phyloP scores from a whole-genome alignment of 2,329 filamentous ascomycete genomes.

The Paraphoma sp. region DNA sequence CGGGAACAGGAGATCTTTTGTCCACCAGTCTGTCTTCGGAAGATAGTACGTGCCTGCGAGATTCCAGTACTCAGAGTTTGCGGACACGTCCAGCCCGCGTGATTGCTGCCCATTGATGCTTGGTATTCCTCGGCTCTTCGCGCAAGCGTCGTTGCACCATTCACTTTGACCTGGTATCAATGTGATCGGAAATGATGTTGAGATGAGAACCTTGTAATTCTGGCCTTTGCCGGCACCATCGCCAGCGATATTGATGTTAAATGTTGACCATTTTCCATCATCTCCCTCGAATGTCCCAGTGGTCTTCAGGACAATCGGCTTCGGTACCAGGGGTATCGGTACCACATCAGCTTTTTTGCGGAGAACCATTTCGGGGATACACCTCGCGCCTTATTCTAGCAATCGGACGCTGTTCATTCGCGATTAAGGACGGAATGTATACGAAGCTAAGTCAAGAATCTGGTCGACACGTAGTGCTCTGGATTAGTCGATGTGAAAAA shows the following conservation, averaged over 20 bases:
- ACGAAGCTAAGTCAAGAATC: too few relatives aligned
- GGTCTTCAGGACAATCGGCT: slow-evolving; percentile 20
- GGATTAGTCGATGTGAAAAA: not conserved
- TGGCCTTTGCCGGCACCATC: slow-evolving; percentile 37
- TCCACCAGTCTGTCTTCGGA: slow-evolving; percentile 23
- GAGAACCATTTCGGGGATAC: slow-evolving; percentile 22
- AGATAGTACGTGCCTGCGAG: slow-evolving; percentile 18
- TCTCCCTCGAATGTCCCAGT: slow-evolving; percentile 45
- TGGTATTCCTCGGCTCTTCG: slow-evolving; percentile 36
- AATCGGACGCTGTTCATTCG: too few relatives aligned
- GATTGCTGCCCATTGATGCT: slow-evolving; percentile 20
- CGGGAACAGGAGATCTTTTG: slow-evolving; percentile 6
- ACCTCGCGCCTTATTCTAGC: too few relatives aligned
- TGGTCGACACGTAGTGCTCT: too few relatives aligned
- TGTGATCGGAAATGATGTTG: slow-evolving; percentile 35
- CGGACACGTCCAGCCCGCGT: slow-evolving; percentile 21
- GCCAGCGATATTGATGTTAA: slow-evolving; percentile 48
- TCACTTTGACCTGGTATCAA: slow-evolving; percentile 30
- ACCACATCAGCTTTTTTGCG: slow-evolving; percentile 27
- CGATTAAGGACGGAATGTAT: too few relatives aligned
- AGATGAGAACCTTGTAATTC: slow-evolving; percentile 43
- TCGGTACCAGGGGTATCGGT: slow-evolving; percentile 12
- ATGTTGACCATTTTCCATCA: slow-evolving; percentile 52
- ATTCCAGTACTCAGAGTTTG: slow-evolving; percentile 23
- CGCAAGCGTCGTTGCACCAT: slow-evolving; percentile 38